These are phyloP conservation scores for Alternaria sp. DNA, from an alignment of 2,329 filamentous ascomycete genomes.

Conservation along the genomic window DNA sequence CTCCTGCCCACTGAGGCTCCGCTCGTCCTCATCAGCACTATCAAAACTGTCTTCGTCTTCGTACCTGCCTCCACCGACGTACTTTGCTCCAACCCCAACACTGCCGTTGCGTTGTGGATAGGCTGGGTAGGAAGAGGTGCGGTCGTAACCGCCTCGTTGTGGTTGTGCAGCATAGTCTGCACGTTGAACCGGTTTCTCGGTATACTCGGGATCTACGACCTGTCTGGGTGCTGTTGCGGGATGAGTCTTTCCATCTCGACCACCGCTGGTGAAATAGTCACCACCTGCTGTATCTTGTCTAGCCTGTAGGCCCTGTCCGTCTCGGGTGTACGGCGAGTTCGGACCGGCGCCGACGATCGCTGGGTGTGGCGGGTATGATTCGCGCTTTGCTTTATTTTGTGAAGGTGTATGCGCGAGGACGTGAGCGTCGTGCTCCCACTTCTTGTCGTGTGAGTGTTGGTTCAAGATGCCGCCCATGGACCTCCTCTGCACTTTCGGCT, in stretches of 20 bases:
- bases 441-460: slow-evolving; percentile 36
- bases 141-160: slow-evolving; percentile 33
- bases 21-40: slow-evolving; percentile 34
- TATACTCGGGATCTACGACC: slow-evolving; percentile 20
- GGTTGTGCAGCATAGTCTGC: slow-evolving; percentile 32
- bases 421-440: slow-evolving; percentile 46
- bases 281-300: slow-evolving; percentile 39
- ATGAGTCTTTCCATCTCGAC: slow-evolving; percentile 27
- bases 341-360: slow-evolving; percentile 50
- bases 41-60: slow-evolving; percentile 43
- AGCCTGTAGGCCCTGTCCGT: slow-evolving; percentile 40
- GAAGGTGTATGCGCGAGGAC: slow-evolving; percentile 38
- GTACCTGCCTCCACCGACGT: slow-evolving; percentile 44
- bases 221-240: slow-evolving; percentile 17
- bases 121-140: slow-evolving; percentile 33
- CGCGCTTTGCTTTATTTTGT: slow-evolving; percentile 35
- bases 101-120: slow-evolving; percentile 32
- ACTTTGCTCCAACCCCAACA: slow-evolving; percentile 42
- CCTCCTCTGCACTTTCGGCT: slow-evolving; percentile 36
- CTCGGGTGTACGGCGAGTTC: slow-evolving; percentile 43
- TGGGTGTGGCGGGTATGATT: slow-evolving; percentile 48
- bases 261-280: slow-evolving; percentile 43
- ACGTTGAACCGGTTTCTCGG: slow-evolving; percentile 21
- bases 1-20: slow-evolving; percentile 41
- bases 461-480: slow-evolving; percentile 49